Percentiles rank a stretch among this genome's conserved stretches.
These are phyloP conservation scores for Bipolaris oryzae DNA, from an alignment of 2,329 filamentous ascomycete genomes.

Conservation along the genomic window DNA sequence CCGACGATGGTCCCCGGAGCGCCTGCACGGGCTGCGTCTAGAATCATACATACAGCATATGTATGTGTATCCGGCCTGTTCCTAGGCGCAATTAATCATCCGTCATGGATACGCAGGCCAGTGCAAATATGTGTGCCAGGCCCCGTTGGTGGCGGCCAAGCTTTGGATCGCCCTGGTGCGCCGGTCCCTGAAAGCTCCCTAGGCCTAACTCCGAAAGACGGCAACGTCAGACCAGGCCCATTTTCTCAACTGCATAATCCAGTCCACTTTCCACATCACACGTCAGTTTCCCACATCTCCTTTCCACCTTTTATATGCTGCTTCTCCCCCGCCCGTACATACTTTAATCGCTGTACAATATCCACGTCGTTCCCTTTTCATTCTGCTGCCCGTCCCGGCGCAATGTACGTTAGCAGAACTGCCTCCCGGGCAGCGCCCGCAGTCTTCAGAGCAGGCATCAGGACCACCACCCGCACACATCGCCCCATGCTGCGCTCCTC, in stretches of 20 bases:
- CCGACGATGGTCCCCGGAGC: not conserved
- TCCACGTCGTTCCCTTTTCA: conserved; percentile 22
- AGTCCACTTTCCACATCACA: conserved; percentile 11
- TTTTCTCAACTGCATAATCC: conserved; percentile 24
- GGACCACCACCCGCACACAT: conserved; percentile 50
- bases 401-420: conserved; percentile 55
- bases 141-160: conserved; percentile 25
- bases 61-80: conserved; percentile 7
- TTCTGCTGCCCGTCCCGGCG: conserved; percentile 30
- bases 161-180: conserved; percentile 21
- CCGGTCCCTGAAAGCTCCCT: conserved; percentile 14
- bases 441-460: conserved; percentile 53
- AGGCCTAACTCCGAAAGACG: conserved; percentile 9
- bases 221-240: conserved; percentile 15
- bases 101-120: conserved; percentile 4
- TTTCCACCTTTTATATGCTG: conserved; percentile 16
- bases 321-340: conserved; percentile 6
- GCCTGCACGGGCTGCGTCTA: not conserved
- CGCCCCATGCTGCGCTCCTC: conserved; percentile 57
- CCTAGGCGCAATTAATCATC: conserved; percentile 1
- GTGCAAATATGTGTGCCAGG: conserved; percentile 5
- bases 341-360: conserved; percentile 13
- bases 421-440: conserved; percentile 55
- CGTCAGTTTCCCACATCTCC: conserved; percentile 14
- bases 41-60: no score